Percentiles rank a stretch among this genome's conserved stretches.
Evolutionary conservation across 2,329 filamentous ascomycete species (phyloP).

Genomic region (Hypomyces rosellus): DNA sequence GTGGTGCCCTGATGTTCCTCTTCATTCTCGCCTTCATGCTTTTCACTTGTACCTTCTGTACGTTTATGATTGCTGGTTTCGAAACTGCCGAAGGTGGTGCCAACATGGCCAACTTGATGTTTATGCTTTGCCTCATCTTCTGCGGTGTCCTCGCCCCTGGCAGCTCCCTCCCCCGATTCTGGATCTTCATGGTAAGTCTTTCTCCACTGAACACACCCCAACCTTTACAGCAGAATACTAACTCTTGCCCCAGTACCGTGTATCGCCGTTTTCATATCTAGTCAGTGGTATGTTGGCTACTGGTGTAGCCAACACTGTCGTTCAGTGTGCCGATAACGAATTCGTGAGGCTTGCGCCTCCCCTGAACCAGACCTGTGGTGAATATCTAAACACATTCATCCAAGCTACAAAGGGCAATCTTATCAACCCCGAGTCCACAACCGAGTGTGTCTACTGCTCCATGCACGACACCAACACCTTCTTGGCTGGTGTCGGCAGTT

Average conservation of each 20-base stretch:
- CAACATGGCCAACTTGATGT: conserved; percentile 69
- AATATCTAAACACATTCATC: conserved; percentile 53
- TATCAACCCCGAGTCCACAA: conserved; percentile 38
- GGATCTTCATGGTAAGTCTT: conserved; percentile 61
- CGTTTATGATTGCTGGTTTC: conserved; percentile 69
- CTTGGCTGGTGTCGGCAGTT: conserved; percentile 40
- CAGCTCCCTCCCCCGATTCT: conserved; percentile 61
- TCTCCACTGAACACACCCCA: not conserved
- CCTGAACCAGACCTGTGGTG: conserved; percentile 47
- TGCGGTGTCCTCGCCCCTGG: conserved; percentile 66
- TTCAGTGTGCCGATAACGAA: conserved; percentile 65
- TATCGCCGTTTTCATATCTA: conserved; percentile 79
- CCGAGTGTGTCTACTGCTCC: conserved; percentile 50
- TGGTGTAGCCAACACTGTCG: conserved; percentile 59
- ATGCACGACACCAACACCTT: conserved; percentile 47
- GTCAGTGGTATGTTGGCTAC: conserved; percentile 65
- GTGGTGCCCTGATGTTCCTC: conserved; percentile 74
- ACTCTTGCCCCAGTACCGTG: conserved; percentile 46
- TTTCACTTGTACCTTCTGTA: conserved; percentile 75
- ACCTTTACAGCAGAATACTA: not conserved
- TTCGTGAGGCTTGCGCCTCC: conserved; percentile 60
- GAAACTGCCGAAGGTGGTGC: conserved; percentile 69
- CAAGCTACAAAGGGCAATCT: conserved; percentile 46
- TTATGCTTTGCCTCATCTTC: conserved; percentile 68
- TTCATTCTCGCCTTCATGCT: conserved; percentile 69